Conservation (phyloP, 495 filamentous ascomycete species). For the Penicillium salamii region DNA sequence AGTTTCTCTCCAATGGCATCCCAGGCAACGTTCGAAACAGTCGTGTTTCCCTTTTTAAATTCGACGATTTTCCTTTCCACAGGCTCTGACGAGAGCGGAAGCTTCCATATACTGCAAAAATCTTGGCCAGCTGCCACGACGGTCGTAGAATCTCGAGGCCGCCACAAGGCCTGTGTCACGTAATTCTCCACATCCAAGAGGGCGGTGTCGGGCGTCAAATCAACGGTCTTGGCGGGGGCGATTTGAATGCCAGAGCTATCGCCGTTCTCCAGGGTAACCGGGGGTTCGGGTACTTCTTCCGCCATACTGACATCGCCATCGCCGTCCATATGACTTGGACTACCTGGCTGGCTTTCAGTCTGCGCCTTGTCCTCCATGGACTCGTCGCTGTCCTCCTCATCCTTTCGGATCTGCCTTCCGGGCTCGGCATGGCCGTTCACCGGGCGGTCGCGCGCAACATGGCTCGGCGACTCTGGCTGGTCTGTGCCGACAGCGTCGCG, state of each 20-base stretch:
- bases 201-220: conserved; percentile 64
- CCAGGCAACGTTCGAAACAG: conserved; percentile 66
- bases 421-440: conserved; percentile 42
- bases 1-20: conserved; percentile 62
- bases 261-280: conserved; percentile 60
- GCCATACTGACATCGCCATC: conserved; percentile 46
- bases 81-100: conserved; percentile 44
- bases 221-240: conserved; percentile 53
- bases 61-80: conserved; percentile 39
- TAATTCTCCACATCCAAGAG: conserved; percentile 62
- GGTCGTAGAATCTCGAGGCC: conserved; percentile 68
- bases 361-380: conserved; percentile 48
- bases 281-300: conserved; percentile 51
- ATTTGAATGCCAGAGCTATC: conserved; percentile 68
- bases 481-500: conserved; percentile 28
- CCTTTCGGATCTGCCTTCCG: conserved; percentile 36
- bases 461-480: conserved; percentile 29
- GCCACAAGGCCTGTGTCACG: conserved; percentile 73
- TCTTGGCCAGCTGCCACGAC: conserved; percentile 74
- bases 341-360: conserved; percentile 19
- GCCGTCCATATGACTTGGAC: conserved; percentile 29
- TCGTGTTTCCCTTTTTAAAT: conserved; percentile 32
- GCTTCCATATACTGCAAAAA: conserved; percentile 77
- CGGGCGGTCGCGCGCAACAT: conserved; percentile 42
- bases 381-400: conserved; percentile 60